Conservation (phyloP, 805 yeast genomes). For the Cyberlindnera euphorbiiphila region DNA sequence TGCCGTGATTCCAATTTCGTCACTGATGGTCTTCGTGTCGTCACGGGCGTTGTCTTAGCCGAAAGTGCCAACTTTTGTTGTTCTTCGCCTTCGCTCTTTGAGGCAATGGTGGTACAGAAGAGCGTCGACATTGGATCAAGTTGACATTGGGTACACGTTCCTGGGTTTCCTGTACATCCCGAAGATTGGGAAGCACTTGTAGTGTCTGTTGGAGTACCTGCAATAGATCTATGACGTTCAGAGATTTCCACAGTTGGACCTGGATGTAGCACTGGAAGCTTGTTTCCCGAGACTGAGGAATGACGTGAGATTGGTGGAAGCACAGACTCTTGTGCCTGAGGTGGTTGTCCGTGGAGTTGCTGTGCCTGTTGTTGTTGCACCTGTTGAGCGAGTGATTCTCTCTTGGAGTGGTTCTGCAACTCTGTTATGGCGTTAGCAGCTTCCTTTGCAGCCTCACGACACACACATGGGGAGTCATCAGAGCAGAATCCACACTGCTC, state of each 20-base stretch:
- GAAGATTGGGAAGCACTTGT: conserved; percentile 17
- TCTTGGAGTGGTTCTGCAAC: conserved; percentile 24
- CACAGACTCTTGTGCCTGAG: conserved; percentile 5
- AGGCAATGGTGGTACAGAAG: conserved; percentile 83
- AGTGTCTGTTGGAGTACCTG: conserved; percentile 21
- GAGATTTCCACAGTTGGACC: conserved; percentile 55
- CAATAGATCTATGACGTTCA: conserved; percentile 30
- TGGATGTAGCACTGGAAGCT: conserved; percentile 59
- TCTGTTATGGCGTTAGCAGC: conserved; percentile 34
- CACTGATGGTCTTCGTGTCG: conserved; percentile 7
- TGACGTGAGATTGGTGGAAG: conserved; percentile 39
- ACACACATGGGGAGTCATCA: conserved; percentile 87
- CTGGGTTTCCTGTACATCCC: conserved; percentile 87
- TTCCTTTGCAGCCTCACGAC: conserved; percentile 65
- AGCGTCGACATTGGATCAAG: conserved; percentile 82
- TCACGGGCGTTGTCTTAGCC: conserved; percentile 2
- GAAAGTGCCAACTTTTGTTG: conserved; percentile 10
- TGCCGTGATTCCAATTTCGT: neutral
- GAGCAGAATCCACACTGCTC: conserved; percentile 94
- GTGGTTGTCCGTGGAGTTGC: conserved; percentile 11
- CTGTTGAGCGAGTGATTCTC: conserved; percentile 15
- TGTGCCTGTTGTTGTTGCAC: conserved; percentile 11
- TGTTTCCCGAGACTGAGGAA: conserved; percentile 30
- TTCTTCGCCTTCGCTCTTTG: conserved; percentile 30
- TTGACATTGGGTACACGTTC: conserved; percentile 81